Evolutionary conservation across 768 basidiomycete species (phyloP), one percentile per base, ranked within the genome.

Genomic region (Podaxis sp.): DNA sequence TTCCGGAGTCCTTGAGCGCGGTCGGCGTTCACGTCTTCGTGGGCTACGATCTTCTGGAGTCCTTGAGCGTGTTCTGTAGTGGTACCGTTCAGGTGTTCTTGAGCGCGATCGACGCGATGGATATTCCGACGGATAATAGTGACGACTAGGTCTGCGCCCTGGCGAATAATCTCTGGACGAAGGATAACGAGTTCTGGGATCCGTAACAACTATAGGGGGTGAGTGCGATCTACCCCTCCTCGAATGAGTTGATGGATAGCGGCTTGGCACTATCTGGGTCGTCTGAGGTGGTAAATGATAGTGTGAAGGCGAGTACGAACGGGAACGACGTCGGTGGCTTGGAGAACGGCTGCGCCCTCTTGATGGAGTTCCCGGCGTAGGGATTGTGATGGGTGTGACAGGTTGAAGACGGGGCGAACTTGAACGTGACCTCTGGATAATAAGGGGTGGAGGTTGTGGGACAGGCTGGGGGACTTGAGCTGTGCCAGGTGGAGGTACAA

Each of bases 221-320:
- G 52, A 51, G 11, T 33, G 53, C 26, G 64, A 56, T 44, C 63
- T 42, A 58, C 30, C 38, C 42, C 51, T 54, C 17, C 52, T 48
- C 7, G 59, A 46, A 38, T 11, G 53, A 28, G 44, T 64, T n/a
- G 64, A 63, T 13, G 46, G 53, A 53, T 52, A 63, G 26, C 56
- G 36, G 36, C 64, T 63, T 22, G 62, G 52, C 7, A 53, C 52
- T 8, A 61, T 61, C 26, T 66, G 60, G 22, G 44, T 49, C 28
- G 40, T 12, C 44, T 36, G 40, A 6, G 56, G 64, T 8, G 51
- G 36, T 9, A 56, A 59, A 28, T 58, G 68, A 17, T 63, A 59
- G 17, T 56, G 68, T 19, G 66, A 63, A 52, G 53, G 64, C 6
- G 65, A 68, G 42, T 60, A 61, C 28, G 61, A 63, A 57, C 62